Base-by-base conservation (phyloP, 257 asterid genomes). In the Ilex aquifolium region DNA sequence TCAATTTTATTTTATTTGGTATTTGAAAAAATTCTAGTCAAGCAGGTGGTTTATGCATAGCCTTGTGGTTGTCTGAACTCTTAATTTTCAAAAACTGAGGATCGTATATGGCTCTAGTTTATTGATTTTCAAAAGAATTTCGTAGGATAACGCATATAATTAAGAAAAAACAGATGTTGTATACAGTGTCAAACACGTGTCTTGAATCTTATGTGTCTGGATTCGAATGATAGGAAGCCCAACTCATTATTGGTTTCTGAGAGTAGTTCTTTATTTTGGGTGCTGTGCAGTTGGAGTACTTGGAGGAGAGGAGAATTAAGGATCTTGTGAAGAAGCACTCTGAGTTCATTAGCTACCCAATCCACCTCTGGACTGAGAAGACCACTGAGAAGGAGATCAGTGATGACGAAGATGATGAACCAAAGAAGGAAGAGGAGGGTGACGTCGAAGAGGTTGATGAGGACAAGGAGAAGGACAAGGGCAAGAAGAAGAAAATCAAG, bases 261-360 rank as follows among this genome's bases (percentile, higher is more conserved):
- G 2, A 13, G 32, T 8, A 4, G 9, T 60, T 13, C 30, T 31
- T 11, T 8, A 14, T 12, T 44, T 46, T 14, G 15, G n/a, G 27
- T 10, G 0, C 5, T 59, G 8, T 76, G 59, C 74, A 87, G 96
- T 36, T 88, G 80, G 95, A 88, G 16, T 85, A 81, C 65, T 77
- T 88, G 13, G 96, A 88, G 69, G 96, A 88, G 72, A 82, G 95
- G 77, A 82, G 82, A 48, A 83, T 86, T 40, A 85, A 82, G 79
- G 95, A 86, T n/a, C 84, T 88, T 0, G 96, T 88, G 59, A 85
- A 88, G 84, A 88, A 88, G 85, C 96, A 85, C 57, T 85, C 96
- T 1, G 96, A 85, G 54, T 85, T 88, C 66, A 85, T 88, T 13
- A 88, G 96, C 76, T 88, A 86, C 53, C 96, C 96, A 0, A 88